Conservation (phyloP, 306 rosid species). For the Begonia masoniana region DNA sequence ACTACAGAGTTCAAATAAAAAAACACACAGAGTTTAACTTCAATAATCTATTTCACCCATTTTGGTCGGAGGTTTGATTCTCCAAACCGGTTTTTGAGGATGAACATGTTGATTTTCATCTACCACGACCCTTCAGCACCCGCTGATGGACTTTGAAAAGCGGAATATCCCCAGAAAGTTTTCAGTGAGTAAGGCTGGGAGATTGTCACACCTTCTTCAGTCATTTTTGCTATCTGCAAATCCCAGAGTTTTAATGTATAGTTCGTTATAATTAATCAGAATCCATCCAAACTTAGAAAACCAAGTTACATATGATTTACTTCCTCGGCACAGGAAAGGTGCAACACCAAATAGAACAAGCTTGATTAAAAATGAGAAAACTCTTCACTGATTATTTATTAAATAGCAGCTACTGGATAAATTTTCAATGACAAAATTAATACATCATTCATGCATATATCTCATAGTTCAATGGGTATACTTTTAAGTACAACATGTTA, state of each 20-base stretch:
- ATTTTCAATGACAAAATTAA: too few species aligned
- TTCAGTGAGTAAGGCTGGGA: slow-evolving; percentile 64
- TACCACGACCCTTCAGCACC: slow-evolving; percentile 94
- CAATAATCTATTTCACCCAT: neutral
- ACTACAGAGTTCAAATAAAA: too few species aligned
- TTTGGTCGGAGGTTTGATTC: neutral
- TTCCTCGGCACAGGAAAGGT: too few species aligned
- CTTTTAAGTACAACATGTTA: too few species aligned
- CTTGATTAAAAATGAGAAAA: too few species aligned
- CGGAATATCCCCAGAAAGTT: slow-evolving; percentile 76
- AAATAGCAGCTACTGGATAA: too few species aligned
- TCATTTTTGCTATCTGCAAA: slow-evolving; percentile 67
- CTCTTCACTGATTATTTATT: too few species aligned
- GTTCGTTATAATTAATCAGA: neutral
- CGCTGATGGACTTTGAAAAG: slow-evolving; percentile 61
- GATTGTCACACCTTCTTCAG: slow-evolving; percentile 59
- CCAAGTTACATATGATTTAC: too few species aligned
- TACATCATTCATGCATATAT: too few species aligned
- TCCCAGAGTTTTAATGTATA: slow-evolving; percentile 10
- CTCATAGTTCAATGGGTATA: too few species aligned
- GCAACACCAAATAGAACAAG: too few species aligned
- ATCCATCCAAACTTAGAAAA: too few species aligned
- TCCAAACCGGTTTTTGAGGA: neutral
- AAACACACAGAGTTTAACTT: neutral
- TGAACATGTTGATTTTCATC: slow-evolving; percentile 3